Percentiles rank a stretch among this genome's conserved stretches.
phyloP scores from a whole-genome alignment of 495 filamentous ascomycete genomes.

The Aspergillus saccharolyticus region DNA sequence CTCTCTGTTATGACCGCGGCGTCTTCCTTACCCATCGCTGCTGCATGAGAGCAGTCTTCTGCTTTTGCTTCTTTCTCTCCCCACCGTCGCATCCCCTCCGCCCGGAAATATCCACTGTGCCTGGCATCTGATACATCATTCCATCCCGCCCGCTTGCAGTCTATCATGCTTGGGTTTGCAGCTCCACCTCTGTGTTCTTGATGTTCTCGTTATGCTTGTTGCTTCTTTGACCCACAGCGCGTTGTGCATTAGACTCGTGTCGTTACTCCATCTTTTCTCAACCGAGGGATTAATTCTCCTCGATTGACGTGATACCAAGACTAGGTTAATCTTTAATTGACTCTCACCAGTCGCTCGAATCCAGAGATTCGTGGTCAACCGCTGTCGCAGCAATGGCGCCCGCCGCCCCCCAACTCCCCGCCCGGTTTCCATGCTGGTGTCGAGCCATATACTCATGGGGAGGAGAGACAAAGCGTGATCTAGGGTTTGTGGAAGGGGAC shows the following conservation, averaged over 20 bases:
- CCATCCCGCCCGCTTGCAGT: not conserved
- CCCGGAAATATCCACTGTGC: not conserved
- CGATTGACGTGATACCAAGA: not conserved
- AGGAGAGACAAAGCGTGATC: slow-evolving; percentile 90
- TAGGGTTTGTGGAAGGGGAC: slow-evolving; percentile 96
- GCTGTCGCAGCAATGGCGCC: slow-evolving; percentile 46
- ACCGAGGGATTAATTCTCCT: not conserved
- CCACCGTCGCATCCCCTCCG: not conserved
- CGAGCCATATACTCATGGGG: slow-evolving; percentile 95
- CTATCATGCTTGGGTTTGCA: slow-evolving; percentile 11
- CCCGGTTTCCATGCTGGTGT: slow-evolving; percentile 92
- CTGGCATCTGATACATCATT: not conserved
- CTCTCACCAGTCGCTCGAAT: not conserved
- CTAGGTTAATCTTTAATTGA: not conserved
- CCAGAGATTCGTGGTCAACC: slow-evolving; percentile 6
- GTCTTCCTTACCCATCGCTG: not conserved
- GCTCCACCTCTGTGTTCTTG: slow-evolving; percentile 9
- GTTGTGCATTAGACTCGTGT: not conserved
- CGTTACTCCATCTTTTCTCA: not conserved
- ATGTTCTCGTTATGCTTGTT: slow-evolving; percentile 15
- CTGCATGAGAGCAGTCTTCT: not conserved
- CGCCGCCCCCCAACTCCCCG: slow-evolving; percentile 64
- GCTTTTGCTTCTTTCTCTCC: no score
- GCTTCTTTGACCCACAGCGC: slow-evolving; percentile 13
- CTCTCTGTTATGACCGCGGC: slow-evolving; percentile 1